Base-by-base conservation (phyloP, 257 asterid genomes). In the Apocynum venetum region DNA sequence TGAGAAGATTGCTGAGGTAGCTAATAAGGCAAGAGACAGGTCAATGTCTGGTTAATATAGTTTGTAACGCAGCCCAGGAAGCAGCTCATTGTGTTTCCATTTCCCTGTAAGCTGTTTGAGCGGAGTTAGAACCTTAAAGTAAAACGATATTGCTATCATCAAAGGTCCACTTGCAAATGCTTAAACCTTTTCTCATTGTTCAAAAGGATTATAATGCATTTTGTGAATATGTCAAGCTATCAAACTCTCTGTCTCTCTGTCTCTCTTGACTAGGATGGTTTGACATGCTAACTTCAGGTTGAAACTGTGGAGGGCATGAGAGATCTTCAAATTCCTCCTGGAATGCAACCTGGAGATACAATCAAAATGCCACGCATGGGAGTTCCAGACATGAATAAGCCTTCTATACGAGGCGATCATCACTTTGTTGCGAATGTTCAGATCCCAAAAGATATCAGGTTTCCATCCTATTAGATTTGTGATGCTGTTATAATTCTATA, bases 321-420 rank as follows among this genome's bases (percentile, higher is more conserved):
- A 89, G 90, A 96, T 85, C 97, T 96, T 80, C 84, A 81, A 76
- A 83, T 96, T 80, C 98, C 97, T 53, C 88, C 97, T 71, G 99
- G 99, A 78, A 86, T 88, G 84, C 97, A 93, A 76, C 95, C 99
- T 77, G 98, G 98, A 75, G 94, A 89, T 71, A 90, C 85, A 55
- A 75, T 96, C 60, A 88, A 84, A 88, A 76, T 96, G 89, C 81
- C 87, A 51, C 41, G 40, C 75, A 82, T 93, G 96, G 99, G 99
- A 77, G 99, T 96, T 76, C 99, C 99, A 60, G 87, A 90, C 63
- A 84, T 93, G 70, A 90, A 90, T 74, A 91, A 80, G 73, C 96
- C 97, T 78, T 89, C 89, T 65, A 80, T 71, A 64, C 89, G 99
- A 84, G 98, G 97, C 20, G 91, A 96, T 89, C 99, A 96, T 84